phyloP scores from a whole-genome alignment of 1,139 yeast species.

The Ogataea hybrid region DNA sequence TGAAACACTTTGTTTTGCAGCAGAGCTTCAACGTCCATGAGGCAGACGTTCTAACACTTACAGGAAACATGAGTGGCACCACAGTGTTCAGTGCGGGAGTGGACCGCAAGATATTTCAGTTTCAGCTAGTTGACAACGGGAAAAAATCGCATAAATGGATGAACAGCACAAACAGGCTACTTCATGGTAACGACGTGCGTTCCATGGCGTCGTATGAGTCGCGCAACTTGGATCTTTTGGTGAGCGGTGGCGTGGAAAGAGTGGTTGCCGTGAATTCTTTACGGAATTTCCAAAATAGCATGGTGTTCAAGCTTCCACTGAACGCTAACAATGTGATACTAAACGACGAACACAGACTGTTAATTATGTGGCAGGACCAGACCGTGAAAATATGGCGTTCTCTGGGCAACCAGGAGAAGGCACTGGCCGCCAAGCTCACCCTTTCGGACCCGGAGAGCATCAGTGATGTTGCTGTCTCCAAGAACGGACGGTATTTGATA shows the following conservation, averaged over 20 bases:
- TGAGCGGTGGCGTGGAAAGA: constrained; percentile 91
- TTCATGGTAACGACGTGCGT: constrained; percentile 90
- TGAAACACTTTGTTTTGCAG: constrained; percentile 65
- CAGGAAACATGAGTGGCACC: constrained; percentile 60
- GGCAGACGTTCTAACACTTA: constrained; percentile 83
- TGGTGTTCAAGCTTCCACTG: constrained; percentile 67
- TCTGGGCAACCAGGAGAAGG: constrained; percentile 30
- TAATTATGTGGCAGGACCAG: constrained; percentile 83
- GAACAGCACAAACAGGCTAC: constrained; percentile 69
- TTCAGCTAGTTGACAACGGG: constrained; percentile 41
- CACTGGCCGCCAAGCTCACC: constrained; percentile 62
- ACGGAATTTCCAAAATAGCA: constrained; percentile 68
- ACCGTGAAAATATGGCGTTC: constrained; percentile 78
- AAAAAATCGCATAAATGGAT: constrained; percentile 60
- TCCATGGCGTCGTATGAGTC: constrained; percentile 72
- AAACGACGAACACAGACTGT: constrained; percentile 46
- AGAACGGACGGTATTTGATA: constrained; percentile 62
- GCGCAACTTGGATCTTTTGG: constrained; percentile 63
- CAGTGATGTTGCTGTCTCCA: constrained; percentile 64
- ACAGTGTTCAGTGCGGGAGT: constrained; percentile 87
- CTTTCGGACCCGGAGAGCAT: constrained; percentile 82
- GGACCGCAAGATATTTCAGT: constrained; percentile 83
- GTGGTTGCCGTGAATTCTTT: constrained; percentile 71
- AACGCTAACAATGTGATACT: constrained; percentile 57
- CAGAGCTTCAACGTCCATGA: constrained; percentile 86